Evolutionary conservation across 2,329 filamentous ascomycete genomes (phyloP).

Genomic region (Aquanectria penicillioides): DNA sequence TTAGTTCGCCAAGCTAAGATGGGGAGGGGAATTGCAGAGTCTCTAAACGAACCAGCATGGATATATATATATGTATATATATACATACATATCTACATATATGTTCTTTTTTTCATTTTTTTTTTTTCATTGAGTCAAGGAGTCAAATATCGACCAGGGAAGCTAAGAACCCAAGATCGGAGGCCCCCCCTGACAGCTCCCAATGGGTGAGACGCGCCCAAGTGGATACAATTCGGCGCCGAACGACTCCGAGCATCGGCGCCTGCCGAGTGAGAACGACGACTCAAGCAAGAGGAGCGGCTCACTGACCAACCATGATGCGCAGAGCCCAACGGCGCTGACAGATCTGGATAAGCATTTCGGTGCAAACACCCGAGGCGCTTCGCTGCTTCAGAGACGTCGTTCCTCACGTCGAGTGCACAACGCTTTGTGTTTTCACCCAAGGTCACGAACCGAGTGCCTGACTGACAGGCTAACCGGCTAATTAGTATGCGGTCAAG

Average conservation of each 20-base stretch:
- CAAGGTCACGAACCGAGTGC: no score
- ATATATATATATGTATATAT: constrained; percentile 1
- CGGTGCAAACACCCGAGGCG: no score
- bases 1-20: neutral
- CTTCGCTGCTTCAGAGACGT: no score
- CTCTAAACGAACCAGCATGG: no score
- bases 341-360: no score
- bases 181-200: neutral
- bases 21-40: neutral
- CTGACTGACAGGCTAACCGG: no score
- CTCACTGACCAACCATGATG: neutral
- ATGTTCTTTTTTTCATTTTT: neutral
- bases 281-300: neutral
- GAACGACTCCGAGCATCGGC: constrained; percentile 30
- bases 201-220: neutral
- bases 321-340: no score
- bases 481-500: neutral
- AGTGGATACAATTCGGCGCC: constrained; percentile 20
- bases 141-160: neutral
- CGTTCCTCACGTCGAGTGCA: no score
- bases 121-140: neutral
- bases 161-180: constrained; percentile 1
- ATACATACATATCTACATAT: neutral
- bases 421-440: no score
- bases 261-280: constrained; percentile 17